These are phyloP conservation scores for Daedalea quercina DNA, from an alignment of 768 basidiomycete species.

Conservation along the genomic window DNA sequence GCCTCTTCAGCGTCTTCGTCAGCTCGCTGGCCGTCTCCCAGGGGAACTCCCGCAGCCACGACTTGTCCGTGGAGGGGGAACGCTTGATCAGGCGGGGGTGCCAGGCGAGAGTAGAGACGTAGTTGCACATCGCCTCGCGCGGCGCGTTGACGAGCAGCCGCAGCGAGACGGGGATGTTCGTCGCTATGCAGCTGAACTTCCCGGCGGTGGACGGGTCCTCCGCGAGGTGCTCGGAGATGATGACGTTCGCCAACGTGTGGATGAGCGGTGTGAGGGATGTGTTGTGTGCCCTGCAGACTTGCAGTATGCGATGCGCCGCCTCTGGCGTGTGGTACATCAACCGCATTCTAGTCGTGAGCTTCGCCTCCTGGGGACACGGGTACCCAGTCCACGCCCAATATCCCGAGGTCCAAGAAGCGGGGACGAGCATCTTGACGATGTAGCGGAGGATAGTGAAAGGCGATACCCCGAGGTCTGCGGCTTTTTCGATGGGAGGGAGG, in stretches of 20 bases:
- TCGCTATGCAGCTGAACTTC: slow-evolving; percentile 6
- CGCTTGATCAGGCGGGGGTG: slow-evolving; percentile 16
- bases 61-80: background rate
- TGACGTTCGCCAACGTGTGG: slow-evolving; percentile 20
- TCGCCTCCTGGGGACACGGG: slow-evolving; percentile 13
- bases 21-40: slow-evolving; percentile 28
- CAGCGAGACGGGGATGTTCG: slow-evolving; percentile 27
- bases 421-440: slow-evolving; percentile 22
- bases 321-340: slow-evolving; percentile 20
- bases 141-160: slow-evolving; percentile 23
- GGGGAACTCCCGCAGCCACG: slow-evolving; percentile 3
- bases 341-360: slow-evolving; percentile 20
- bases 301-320: slow-evolving; percentile 17
- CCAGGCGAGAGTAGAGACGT: slow-evolving; percentile 20
- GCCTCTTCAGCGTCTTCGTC: slow-evolving; percentile 20
- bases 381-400: slow-evolving; percentile 27
- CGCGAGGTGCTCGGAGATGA: slow-evolving; percentile 23
- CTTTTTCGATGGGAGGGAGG: slow-evolving; percentile 22
- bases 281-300: slow-evolving; percentile 21
- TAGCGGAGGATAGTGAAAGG: slow-evolving; percentile 17
- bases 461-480: slow-evolving; percentile 23
- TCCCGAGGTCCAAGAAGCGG: slow-evolving; percentile 21
- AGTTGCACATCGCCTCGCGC: slow-evolving; percentile 26
- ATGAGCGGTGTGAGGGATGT: slow-evolving; percentile 30
- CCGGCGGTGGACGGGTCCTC: background rate